Evolutionary conservation across 257 asterid genomes (phyloP).

Genomic region (Phtheirospermum japonicum): DNA sequence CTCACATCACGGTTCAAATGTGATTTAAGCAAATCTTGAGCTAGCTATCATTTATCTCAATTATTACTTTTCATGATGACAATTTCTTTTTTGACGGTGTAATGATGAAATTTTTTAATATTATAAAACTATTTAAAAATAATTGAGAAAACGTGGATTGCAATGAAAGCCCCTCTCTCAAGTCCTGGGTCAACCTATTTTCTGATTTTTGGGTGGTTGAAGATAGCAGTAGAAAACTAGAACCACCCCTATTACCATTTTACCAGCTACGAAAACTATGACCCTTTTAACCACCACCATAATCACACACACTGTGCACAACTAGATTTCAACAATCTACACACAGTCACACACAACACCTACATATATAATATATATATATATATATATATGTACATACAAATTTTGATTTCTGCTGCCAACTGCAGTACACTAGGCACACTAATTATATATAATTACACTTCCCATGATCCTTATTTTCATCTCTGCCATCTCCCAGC

Average conservation of each 20-base stretch:
- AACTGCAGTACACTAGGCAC: conserved; percentile 24
- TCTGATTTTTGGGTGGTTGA: no score
- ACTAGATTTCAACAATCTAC: conserved; percentile 22
- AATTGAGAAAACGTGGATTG: no score
- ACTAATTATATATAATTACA: conserved; percentile 29
- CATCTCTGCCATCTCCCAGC: conserved; percentile 25
- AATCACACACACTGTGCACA: conserved; percentile 17
- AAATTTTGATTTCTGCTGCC: conserved; percentile 22
- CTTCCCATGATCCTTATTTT: conserved; percentile 19
- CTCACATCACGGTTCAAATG: not conserved
- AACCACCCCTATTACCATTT: conserved; percentile 1
- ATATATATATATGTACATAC: not conserved
- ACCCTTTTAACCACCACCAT: conserved; percentile 28
- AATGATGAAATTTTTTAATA: not conserved
- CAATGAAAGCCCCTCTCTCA: no score
- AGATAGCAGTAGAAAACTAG: not conserved
- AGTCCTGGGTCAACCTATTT: not conserved
- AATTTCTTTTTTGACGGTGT: not conserved
- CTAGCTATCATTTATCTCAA: conserved; percentile 1
- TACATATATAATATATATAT: no score
- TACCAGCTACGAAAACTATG: not conserved
- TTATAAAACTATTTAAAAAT: not conserved
- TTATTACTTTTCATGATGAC: not conserved
- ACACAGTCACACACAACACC: not conserved
- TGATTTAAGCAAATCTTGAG: conserved; percentile 9